A percentile compares a stretch with the other conserved stretches of the same genome.
These are phyloP conservation scores for Diplodia intermedia DNA, from an alignment of 2,329 filamentous ascomycete species.

Conservation along the genomic window DNA sequence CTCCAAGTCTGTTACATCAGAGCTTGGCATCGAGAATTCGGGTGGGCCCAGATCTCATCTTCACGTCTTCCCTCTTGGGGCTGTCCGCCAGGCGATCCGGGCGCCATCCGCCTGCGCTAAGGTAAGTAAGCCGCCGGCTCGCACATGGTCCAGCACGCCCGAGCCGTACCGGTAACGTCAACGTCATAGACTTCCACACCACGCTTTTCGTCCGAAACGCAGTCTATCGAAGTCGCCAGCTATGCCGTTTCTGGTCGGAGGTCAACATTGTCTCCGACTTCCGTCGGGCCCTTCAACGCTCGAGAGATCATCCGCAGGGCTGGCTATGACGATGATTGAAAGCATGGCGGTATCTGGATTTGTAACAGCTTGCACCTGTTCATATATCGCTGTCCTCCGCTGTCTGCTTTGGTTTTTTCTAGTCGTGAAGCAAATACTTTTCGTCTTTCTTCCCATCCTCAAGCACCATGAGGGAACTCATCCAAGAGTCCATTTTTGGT, in stretches of 20 bases:
- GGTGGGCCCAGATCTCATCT: neutral
- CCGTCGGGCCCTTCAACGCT: neutral
- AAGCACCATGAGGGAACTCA: slow-evolving; percentile 41
- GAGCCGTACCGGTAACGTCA: neutral
- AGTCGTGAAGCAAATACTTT: neutral
- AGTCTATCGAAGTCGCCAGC: too few species aligned
- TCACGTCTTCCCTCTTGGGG: neutral
- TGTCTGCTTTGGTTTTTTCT: too few species aligned
- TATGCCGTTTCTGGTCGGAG: neutral
- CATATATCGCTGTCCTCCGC: neutral
- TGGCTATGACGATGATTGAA: neutral
- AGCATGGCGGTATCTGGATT: neutral
- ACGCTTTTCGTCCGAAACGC: neutral
- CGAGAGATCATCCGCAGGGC: neutral
- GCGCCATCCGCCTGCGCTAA: neutral
- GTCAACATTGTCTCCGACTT: neutral
- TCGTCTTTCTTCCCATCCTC: neutral
- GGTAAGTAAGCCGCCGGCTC: too few species aligned
- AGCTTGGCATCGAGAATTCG: slow-evolving; percentile 7
- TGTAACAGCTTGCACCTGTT: neutral
- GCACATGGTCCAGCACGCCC: neutral
- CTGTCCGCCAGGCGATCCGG: neutral
- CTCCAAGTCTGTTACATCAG: neutral
- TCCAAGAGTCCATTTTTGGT: slow-evolving; percentile 55
- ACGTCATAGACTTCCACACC: slow-evolving; percentile 18